These are phyloP conservation scores for Cryptococcus wingfieldii DNA, from an alignment of 1,284 basidiomycete genomes.

Conservation along the genomic window DNA sequence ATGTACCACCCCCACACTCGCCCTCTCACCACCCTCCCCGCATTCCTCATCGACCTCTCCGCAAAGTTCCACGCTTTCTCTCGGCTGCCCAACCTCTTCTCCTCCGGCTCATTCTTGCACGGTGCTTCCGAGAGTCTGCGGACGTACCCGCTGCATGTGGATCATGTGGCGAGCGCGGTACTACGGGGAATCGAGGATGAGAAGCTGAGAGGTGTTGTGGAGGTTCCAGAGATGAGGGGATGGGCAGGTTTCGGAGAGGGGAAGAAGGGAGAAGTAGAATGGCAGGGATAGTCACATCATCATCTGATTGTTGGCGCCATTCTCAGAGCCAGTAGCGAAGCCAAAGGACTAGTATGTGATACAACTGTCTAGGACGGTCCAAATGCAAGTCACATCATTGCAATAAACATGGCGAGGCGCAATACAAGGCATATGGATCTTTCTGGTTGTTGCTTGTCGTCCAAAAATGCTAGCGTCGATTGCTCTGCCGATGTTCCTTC, in stretches of 20 bases:
- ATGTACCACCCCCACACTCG: conserved; percentile 94
- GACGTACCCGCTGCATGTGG: conserved; percentile 88
- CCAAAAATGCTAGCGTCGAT: too few relatives aligned
- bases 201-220: conserved; percentile 58
- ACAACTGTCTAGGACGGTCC: too few relatives aligned
- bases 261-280: conserved; percentile 1
- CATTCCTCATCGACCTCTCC: conserved; percentile 76
- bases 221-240: conserved; percentile 65
- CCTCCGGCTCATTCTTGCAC: conserved; percentile 42
- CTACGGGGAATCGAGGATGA: conserved; percentile 48
- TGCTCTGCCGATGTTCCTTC: too few relatives aligned
- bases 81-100: conserved; percentile 56
- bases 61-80: conserved; percentile 59
- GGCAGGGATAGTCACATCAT: background rate
- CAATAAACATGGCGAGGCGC: too few relatives aligned
- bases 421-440: too few relatives aligned
- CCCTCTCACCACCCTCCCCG: conserved; percentile 79
- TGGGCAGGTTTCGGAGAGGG: conserved; percentile 38
- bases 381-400: too few relatives aligned
- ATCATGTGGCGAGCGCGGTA: conserved; percentile 86
- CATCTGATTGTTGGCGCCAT: too few relatives aligned
- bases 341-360: too few relatives aligned
- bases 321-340: too few relatives aligned
- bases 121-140: conserved; percentile 60
- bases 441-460: too few relatives aligned